phyloP scores from a whole-genome alignment of 768 basidiomycete genomes.

The Sporobolomyces roseus region DNA sequence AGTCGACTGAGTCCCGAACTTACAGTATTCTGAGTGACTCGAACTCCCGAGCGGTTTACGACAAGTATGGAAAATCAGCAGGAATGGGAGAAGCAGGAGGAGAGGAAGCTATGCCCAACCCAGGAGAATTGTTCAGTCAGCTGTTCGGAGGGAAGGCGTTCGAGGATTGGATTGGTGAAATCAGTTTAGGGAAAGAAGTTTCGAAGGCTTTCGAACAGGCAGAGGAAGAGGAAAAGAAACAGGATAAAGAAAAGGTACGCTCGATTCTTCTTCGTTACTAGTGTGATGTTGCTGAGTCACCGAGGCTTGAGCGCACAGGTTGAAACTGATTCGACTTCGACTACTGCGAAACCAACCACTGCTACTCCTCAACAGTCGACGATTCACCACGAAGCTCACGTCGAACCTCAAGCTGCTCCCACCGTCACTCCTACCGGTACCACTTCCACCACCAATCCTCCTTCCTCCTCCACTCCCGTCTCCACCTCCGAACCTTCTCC shows the following conservation, averaged over 20 bases:
- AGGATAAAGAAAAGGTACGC: constrained; percentile 59
- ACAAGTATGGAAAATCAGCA: constrained; percentile 89
- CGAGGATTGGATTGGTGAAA: constrained; percentile 79
- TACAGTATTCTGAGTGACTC: constrained; percentile 49
- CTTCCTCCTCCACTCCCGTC: not conserved
- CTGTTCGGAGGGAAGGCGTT: constrained; percentile 68
- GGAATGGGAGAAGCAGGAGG: constrained; percentile 52
- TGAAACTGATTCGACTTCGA: not conserved
- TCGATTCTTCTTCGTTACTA: too few species aligned
- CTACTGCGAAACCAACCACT: not conserved
- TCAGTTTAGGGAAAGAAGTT: constrained; percentile 84
- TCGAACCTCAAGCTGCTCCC: constrained; percentile 8
- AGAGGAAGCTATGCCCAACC: constrained; percentile 70
- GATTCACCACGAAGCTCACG: constrained; percentile 22
- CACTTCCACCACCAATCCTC: not conserved
- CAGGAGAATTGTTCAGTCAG: constrained; percentile 87
- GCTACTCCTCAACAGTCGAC: too few species aligned
- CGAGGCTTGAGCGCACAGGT: too few species aligned
- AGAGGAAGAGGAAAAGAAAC: constrained; percentile 63
- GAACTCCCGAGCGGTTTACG: constrained; percentile 83
- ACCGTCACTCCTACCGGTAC: constrained; percentile 4
- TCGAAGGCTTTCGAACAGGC: constrained; percentile 1
- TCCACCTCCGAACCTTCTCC: not conserved
- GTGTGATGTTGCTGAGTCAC: too few species aligned
- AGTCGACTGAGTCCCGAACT: not conserved